Evolutionary conservation across 1,139 yeast genomes (phyloP), one percentile per base, ranked within the genome.

Genomic region (Pneumocystis murina): DNA sequence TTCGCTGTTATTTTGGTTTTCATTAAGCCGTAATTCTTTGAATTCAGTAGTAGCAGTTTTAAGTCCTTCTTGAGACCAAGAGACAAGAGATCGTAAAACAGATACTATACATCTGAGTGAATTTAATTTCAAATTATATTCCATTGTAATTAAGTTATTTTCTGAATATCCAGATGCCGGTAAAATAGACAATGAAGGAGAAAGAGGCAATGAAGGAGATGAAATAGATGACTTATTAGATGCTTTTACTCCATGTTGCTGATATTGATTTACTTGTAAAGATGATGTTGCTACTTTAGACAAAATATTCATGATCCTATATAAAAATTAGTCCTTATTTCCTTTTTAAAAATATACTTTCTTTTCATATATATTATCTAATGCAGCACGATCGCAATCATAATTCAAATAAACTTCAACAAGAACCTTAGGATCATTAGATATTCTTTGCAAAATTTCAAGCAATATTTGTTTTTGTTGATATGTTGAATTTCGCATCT

Each of bases 371-470:
- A 91, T 80, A 72, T 92, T 92, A 61, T 95, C 88, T 80, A 86
- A 82, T 6, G 82, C 78, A 20, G 86, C 80, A 16, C 75, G 70
- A 72, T 90, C 96, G 76, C 99, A 94, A 74, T 94, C 99, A 74
- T 92, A 94, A 73, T 94, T 94, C 70, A 94, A 80, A 72, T 91
- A 94, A 67, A 92, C 83, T 74, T 94, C 99, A 66, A 94, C 89
- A 66, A 94, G 78, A 48, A 95, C 86, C 68, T 96, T 80, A 48
- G 97, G 95, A 73, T 92, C 96, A 68, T 84, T 84, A 72, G 96
- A 87, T 60, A 92, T 75, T 68, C 95, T 80, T 70, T 87, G 87
- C 40, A 94, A 80, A 28, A 92, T 81, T 14, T 87, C 83, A 68
- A 94, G 78, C 68, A 92, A 82, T 70, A 89, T 91, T 71, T 95